Evolutionary conservation across 148 eudicot genomes (phyloP).

Genomic region (Vaccinium myrtillus): DNA sequence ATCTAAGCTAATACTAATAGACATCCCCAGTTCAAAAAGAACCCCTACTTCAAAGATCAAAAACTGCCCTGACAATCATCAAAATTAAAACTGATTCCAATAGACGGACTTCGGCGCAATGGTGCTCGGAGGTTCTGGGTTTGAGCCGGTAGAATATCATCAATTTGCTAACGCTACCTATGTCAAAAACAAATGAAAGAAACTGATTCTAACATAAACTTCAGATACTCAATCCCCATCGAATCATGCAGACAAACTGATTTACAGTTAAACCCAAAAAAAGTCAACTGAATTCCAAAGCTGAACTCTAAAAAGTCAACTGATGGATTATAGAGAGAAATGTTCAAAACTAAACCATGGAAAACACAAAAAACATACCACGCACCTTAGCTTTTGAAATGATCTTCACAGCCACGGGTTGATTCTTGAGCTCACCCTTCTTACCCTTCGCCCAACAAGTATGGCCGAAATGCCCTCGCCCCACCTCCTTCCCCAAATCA

Average conservation of each 20-base stretch:
- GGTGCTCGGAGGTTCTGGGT: not conserved
- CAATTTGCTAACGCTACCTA: not conserved
- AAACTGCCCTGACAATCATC: not conserved
- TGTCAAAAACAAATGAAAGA: not conserved
- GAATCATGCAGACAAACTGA: not conserved
- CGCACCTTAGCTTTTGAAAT: slow-evolving; percentile 96
- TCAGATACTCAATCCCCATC: not conserved
- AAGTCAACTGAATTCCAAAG: not conserved
- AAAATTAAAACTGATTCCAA: not conserved
- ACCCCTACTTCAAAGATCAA: not conserved
- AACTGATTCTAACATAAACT: not conserved
- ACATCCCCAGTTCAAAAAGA: not conserved
- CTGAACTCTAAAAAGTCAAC: not conserved
- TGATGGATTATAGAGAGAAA: not conserved
- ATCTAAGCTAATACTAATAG: not conserved
- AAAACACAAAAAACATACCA: slow-evolving; percentile 26
- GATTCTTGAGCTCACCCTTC: slow-evolving; percentile 78
- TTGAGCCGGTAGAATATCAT: not conserved
- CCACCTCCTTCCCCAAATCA: slow-evolving; percentile 91
- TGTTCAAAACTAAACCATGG: not conserved
- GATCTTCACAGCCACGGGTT: slow-evolving; percentile 81
- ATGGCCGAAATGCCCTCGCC: slow-evolving; percentile 99
- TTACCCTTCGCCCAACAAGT: slow-evolving; percentile 89
- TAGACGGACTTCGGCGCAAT: not conserved
- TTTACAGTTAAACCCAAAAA: not conserved